Evolutionary conservation across 495 filamentous ascomycete species (phyloP).

Genomic region (Penicillium desertorum): DNA sequence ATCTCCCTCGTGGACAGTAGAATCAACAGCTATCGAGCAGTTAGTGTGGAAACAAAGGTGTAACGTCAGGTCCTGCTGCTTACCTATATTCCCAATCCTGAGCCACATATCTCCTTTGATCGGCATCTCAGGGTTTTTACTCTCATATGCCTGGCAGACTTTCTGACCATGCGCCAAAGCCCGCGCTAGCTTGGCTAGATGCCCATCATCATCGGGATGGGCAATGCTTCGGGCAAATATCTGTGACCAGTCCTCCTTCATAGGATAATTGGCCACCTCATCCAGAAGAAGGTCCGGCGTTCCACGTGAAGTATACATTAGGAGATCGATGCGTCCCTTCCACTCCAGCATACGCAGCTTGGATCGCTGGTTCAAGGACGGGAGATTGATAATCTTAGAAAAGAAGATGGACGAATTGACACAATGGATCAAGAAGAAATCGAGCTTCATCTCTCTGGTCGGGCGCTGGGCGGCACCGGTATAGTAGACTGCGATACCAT

Average conservation of each 20-base stretch:
- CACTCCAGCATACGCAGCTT: constrained; percentile 71
- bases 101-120: constrained; percentile 71
- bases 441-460: constrained; percentile 64
- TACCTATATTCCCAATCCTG: constrained; percentile 59
- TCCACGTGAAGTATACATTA: constrained; percentile 63
- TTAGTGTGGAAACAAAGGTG: constrained; percentile 9
- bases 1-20: constrained; percentile 23
- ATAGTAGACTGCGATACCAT: constrained; percentile 50
- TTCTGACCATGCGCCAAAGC: constrained; percentile 60
- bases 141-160: constrained; percentile 46
- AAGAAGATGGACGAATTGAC: constrained; percentile 65
- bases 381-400: constrained; percentile 47
- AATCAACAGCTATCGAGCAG: constrained; percentile 33
- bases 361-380: constrained; percentile 31
- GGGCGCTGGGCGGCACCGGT: constrained; percentile 61
- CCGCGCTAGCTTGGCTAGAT: constrained; percentile 69
- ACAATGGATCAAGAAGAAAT: constrained; percentile 80
- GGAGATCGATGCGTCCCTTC: constrained; percentile 69
- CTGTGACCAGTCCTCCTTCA: constrained; percentile 47
- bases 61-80: constrained; percentile 1
- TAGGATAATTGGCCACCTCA: constrained; percentile 54
- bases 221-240: constrained; percentile 55
- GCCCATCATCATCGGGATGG: constrained; percentile 70
- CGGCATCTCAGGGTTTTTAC: constrained; percentile 36
- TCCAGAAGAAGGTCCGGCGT: constrained; percentile 54